A percentile compares a stretch with the other conserved stretches of the same genome.
Evolutionary conservation across 768 basidiomycete genomes (phyloP).

Genomic region (Mycena galopus): DNA sequence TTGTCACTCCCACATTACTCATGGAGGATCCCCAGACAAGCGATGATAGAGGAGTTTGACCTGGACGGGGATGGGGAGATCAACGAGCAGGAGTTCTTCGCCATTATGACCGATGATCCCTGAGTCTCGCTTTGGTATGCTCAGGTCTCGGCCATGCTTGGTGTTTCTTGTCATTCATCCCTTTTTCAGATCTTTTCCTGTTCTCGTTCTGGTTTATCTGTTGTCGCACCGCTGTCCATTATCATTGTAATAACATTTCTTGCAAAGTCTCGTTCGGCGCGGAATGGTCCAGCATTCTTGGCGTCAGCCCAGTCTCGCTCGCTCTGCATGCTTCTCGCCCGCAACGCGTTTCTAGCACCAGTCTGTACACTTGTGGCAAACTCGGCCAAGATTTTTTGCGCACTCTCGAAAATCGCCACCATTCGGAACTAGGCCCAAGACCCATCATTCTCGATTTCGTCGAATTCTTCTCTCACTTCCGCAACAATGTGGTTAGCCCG

Average conservation of each 20-base stretch:
- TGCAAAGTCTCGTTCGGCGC: slow-evolving; percentile 25
- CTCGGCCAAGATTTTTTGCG: too few relatives aligned
- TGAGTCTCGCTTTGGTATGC: slow-evolving; percentile 46
- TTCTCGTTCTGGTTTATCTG: slow-evolving; percentile 16
- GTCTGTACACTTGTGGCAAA: too few relatives aligned
- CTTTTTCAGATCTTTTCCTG: slow-evolving; percentile 19
- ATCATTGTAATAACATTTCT: slow-evolving; percentile 32
- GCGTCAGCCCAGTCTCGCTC: too few relatives aligned
- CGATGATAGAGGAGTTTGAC: slow-evolving; percentile 99
- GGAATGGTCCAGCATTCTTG: too few relatives aligned
- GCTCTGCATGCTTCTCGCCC: too few relatives aligned
- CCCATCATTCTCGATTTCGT: too few relatives aligned
- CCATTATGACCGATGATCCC: slow-evolving; percentile 96
- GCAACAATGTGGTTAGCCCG: too few relatives aligned
- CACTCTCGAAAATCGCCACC: too few relatives aligned
- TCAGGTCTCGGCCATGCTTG: neutral
- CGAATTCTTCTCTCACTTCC: too few relatives aligned
- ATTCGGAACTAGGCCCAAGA: too few relatives aligned
- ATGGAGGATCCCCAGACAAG: slow-evolving; percentile 73
- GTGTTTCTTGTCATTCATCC: slow-evolving; percentile 7
- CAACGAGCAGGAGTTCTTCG: slow-evolving; percentile 95
- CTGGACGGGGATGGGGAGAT: slow-evolving; percentile 99
- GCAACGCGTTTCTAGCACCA: too few relatives aligned
- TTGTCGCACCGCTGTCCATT: slow-evolving; percentile 27
- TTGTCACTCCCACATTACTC: neutral